Percentiles rank a stretch among this genome's conserved stretches.
Evolutionary conservation across 2,329 filamentous ascomycete species (phyloP).

Genomic region (Arthrocladium fulminans): DNA sequence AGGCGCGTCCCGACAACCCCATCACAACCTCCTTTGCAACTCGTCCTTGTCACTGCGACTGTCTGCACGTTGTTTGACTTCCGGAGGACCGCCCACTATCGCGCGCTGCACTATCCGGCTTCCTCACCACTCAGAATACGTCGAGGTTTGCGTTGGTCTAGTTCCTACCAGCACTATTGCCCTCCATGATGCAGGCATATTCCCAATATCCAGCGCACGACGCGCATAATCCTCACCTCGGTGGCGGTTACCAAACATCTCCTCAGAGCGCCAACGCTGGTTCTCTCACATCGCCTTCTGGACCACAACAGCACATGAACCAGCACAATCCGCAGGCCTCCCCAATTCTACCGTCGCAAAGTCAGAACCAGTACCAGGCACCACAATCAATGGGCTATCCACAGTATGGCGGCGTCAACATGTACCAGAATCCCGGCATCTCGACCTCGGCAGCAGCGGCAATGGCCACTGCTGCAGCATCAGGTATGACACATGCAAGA

Average conservation of each 20-base stretch:
- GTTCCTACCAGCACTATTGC: conserved; percentile 19
- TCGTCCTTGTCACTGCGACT: conserved; percentile 2
- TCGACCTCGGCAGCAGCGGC: conserved; percentile 79
- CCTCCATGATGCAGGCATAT: conserved; percentile 62
- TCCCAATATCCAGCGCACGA: conserved; percentile 62
- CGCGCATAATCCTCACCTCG: conserved; percentile 51
- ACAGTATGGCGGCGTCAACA: conserved; percentile 65
- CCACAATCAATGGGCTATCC: conserved; percentile 72
- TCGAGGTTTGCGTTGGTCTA: conserved; percentile 13
- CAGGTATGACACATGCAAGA: conserved; percentile 61
- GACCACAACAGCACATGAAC: conserved; percentile 58
- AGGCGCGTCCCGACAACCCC: conserved; percentile 12
- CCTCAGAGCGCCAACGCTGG: conserved; percentile 41
- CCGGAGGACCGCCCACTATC: not conserved
- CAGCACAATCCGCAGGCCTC: conserved; percentile 57
- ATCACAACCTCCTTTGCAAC: conserved; percentile 9
- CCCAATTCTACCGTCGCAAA: conserved; percentile 69
- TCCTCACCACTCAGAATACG: not conserved
- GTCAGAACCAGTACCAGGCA: conserved; percentile 55
- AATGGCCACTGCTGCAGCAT: conserved; percentile 88
- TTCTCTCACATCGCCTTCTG: conserved; percentile 64
- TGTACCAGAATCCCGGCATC: conserved; percentile 68
- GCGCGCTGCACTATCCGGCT: not conserved
- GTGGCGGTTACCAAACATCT: conserved; percentile 55
- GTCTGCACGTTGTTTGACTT: not conserved